Conservation (phyloP, 495 filamentous ascomycete genomes). For the Cladorrhinum samala region DNA sequence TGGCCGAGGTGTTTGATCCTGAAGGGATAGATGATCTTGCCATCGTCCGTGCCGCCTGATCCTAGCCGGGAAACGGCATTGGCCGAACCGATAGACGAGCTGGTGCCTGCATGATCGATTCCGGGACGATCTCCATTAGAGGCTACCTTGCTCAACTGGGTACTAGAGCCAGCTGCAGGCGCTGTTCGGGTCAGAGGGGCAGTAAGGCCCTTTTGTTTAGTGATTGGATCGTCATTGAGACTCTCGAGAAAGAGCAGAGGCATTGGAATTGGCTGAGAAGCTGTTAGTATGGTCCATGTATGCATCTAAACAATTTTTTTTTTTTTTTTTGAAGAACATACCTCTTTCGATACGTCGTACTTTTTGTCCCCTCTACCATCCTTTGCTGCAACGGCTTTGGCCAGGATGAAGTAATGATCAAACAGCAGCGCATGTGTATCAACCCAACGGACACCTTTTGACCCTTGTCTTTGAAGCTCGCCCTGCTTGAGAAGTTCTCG, state of each 20-base stretch:
- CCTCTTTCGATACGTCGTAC: conserved; percentile 91
- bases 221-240: conserved; percentile 81
- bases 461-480: conserved; percentile 82
- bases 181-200: conserved; percentile 51
- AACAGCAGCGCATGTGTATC: conserved; percentile 92
- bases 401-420: conserved; percentile 91
- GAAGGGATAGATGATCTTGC: conserved; percentile 89
- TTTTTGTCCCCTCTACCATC: conserved; percentile 72
- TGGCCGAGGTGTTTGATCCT: conserved; percentile 94
- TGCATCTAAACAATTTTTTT: conserved; percentile 4
- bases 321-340: conserved; percentile 32
- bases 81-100: conserved; percentile 36
- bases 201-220: conserved; percentile 80
- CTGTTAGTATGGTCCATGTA: too few species aligned
- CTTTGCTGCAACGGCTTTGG: conserved; percentile 66
- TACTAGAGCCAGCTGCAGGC: conserved; percentile 41
- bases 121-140: conserved; percentile 48
- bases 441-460: conserved; percentile 80
- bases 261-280: conserved; percentile 84
- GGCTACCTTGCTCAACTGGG: conserved; percentile 45
- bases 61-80: conserved; percentile 44
- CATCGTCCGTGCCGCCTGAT: conserved; percentile 46
- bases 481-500: conserved; percentile 84
- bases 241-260: conserved; percentile 88
- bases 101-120: conserved; percentile 61